Conservation (phyloP, 768 basidiomycete genomes). For the Termitomyces heimii region DNA sequence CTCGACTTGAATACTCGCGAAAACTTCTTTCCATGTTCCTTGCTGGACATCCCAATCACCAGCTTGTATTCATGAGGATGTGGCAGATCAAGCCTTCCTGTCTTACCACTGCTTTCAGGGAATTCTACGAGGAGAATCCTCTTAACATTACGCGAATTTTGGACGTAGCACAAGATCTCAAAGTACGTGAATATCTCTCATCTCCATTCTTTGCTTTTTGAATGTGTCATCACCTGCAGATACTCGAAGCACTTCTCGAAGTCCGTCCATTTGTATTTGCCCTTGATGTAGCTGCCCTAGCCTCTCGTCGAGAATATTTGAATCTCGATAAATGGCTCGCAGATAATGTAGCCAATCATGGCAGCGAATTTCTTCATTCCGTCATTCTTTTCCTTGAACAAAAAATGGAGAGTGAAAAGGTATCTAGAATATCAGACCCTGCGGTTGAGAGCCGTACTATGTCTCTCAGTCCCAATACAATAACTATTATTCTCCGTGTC, state of each 20-base stretch:
- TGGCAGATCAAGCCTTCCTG: conserved; percentile 89
- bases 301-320: conserved; percentile 88
- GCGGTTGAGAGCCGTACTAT: conserved; percentile 76
- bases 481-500: conserved; percentile 88
- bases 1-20: conserved; percentile 81
- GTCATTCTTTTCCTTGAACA: conserved; percentile 85
- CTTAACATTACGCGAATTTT: conserved; percentile 92
- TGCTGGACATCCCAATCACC: conserved; percentile 89
- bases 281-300: conserved; percentile 90
- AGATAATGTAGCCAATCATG: conserved; percentile 78
- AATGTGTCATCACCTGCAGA: conserved; percentile 35
- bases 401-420: conserved; percentile 90
- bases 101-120: conserved; percentile 82
- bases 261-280: conserved; percentile 86
- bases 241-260: conserved; percentile 88
- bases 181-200: conserved; percentile 42
- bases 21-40: conserved; percentile 87
- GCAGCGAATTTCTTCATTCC: conserved; percentile 80
- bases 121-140: conserved; percentile 89
- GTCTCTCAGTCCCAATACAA: conserved; percentile 80
- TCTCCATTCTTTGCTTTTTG: not conserved
- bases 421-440: conserved; percentile 69
- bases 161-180: conserved; percentile 93
- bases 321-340: conserved; percentile 97
- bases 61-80: conserved; percentile 94